phyloP scores from a whole-genome alignment of 306 rosid species.

The Prunus campanulata region DNA sequence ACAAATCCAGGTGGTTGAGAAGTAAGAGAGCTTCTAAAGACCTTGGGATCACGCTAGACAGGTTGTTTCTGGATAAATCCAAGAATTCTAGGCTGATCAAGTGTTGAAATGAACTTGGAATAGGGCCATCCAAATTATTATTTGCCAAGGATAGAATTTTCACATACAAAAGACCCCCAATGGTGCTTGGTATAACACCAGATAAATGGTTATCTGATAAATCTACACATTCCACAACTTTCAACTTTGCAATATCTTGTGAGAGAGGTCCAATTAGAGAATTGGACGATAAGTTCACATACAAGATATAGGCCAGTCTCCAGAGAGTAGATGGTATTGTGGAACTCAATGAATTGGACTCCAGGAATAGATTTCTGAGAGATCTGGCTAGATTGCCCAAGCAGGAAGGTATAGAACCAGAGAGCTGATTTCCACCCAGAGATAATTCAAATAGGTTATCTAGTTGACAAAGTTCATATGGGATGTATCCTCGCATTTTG shows the following conservation, averaged over 20 bases:
- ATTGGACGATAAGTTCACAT: slow-evolving; percentile 3
- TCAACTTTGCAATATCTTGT: not conserved
- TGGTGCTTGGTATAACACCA: not conserved
- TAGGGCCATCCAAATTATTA: not conserved
- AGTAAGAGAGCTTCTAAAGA: too few species aligned
- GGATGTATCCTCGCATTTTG: slow-evolving; percentile 1
- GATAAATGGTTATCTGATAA: not conserved
- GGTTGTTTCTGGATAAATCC: too few species aligned
- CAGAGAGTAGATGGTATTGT: slow-evolving; percentile 11
- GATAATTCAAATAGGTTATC: not conserved
- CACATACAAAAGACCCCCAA: not conserved
- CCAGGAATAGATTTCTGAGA: not conserved
- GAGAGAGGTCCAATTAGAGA: not conserved
- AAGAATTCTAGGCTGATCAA: too few species aligned
- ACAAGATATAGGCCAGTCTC: not conserved
- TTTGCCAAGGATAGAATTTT: too few species aligned
- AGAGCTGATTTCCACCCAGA: not conserved
- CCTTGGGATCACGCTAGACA: too few species aligned
- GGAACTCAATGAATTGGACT: not conserved
- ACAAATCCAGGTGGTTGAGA: slow-evolving; percentile 6
- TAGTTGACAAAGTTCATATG: not conserved
- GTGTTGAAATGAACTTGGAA: too few species aligned
- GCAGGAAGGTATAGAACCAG: not conserved
- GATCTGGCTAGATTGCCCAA: not conserved
- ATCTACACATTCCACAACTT: not conserved